Percentiles rank a stretch among this genome's conserved stretches.
Conservation (phyloP, 2,329 filamentous ascomycete species). For the Huntiella savannae region DNA sequence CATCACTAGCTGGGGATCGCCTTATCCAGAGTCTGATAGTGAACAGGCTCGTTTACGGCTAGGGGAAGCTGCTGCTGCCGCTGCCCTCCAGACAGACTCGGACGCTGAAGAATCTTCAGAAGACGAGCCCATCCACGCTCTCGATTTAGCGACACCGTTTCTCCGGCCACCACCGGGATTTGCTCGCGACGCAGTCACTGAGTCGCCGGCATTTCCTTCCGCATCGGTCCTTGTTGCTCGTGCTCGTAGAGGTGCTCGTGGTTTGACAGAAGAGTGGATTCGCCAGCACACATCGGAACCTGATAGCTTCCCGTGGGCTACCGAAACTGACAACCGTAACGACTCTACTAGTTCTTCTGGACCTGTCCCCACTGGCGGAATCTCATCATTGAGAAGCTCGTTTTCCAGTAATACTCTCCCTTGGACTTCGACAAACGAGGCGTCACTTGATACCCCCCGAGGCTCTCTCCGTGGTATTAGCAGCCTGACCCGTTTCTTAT, state of each 20-base stretch:
- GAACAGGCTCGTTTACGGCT: constrained; percentile 28
- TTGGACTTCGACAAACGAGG: constrained; percentile 22
- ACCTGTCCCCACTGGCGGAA: constrained; percentile 45
- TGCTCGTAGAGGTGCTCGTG: constrained; percentile 36
- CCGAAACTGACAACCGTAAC: constrained; percentile 17
- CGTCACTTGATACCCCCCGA: constrained; percentile 26
- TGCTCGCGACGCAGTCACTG: constrained; percentile 13
- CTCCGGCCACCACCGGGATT: constrained; percentile 35
- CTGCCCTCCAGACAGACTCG: constrained; percentile 29
- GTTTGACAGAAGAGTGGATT: constrained; percentile 71
- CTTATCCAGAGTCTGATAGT: constrained; percentile 51
- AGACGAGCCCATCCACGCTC: constrained; percentile 39
- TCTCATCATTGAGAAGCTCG: constrained; percentile 54
- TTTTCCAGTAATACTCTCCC: constrained; percentile 34
- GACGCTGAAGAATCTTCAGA: constrained; percentile 24
- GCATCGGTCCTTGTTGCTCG: constrained; percentile 45
- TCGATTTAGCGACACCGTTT: constrained; percentile 43
- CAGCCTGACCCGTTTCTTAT: constrained; percentile 7
- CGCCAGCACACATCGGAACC: constrained; percentile 51
- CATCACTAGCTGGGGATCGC: constrained; percentile 74
- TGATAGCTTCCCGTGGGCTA: neutral
- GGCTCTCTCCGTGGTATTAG: constrained; percentile 4
- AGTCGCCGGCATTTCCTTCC: constrained; percentile 22
- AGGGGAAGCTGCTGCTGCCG: neutral
- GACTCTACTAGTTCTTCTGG: constrained; percentile 34